phyloP scores from a whole-genome alignment of 2,329 filamentous ascomycete species.

The Lachnum nothofagi region DNA sequence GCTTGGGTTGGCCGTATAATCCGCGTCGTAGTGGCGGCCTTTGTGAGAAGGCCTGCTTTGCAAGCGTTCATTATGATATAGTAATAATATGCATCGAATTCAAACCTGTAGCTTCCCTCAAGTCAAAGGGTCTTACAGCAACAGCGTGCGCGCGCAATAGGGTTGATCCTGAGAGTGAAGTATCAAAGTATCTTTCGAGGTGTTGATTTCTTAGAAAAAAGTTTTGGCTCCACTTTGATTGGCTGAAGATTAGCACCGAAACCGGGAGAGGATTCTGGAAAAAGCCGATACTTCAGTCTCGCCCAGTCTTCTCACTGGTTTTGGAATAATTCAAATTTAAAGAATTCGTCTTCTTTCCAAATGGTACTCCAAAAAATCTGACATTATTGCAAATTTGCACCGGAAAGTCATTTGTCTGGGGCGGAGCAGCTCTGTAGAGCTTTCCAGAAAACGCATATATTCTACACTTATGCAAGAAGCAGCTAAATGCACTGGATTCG shows the following conservation, averaged over 20 bases:
- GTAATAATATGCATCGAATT: conserved; percentile 17
- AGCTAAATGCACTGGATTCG: too few relatives aligned
- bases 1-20: conserved; percentile 25
- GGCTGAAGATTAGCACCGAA: conserved; percentile 5
- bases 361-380: background rate
- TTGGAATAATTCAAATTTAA: too few relatives aligned
- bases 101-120: background rate
- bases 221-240: conserved; percentile 10
- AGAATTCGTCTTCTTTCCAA: background rate
- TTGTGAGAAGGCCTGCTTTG: conserved; percentile 29
- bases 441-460: too few relatives aligned
- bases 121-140: background rate
- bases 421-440: too few relatives aligned
- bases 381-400: too few relatives aligned
- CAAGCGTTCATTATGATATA: conserved; percentile 29
- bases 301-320: background rate
- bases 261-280: conserved; percentile 12
- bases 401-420: too few relatives aligned
- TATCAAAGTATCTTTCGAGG: too few relatives aligned
- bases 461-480: too few relatives aligned
- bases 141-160: background rate
- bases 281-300: background rate
- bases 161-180: too few relatives aligned
- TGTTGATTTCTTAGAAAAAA: background rate
- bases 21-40: conserved; percentile 28